Evolutionary conservation across 1,284 basidiomycete species (phyloP).

Genomic region (Tremellales sp.): DNA sequence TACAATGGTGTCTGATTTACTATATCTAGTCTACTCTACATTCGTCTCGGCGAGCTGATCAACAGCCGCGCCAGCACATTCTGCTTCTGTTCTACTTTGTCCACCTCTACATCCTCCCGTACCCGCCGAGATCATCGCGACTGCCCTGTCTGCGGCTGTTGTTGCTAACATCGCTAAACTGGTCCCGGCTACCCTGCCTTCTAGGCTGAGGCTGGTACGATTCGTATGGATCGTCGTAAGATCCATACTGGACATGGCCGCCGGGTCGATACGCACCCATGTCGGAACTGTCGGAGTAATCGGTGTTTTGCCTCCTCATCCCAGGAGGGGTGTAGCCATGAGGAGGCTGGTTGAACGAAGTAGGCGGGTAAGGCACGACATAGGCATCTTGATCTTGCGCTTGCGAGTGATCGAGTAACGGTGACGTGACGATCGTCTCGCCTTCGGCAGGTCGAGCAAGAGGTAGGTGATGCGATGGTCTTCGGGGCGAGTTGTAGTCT

Average conservation of each 20-base stretch:
- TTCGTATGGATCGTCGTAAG: background rate
- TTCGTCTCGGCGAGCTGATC: no score
- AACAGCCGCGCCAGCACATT: no score
- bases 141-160: background rate
- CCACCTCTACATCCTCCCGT: background rate
- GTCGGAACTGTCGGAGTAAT: slow-evolving; percentile 2
- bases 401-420: slow-evolving; percentile 19
- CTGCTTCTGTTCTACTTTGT: background rate
- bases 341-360: slow-evolving; percentile 18
- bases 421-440: slow-evolving; percentile 18
- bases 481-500: slow-evolving; percentile 5
- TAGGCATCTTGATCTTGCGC: background rate
- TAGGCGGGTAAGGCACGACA: slow-evolving; percentile 19
- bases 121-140: background rate
- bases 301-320: slow-evolving; percentile 14
- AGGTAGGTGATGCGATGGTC: slow-evolving; percentile 7
- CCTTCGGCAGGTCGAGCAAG: slow-evolving; percentile 2
- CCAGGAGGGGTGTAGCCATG: slow-evolving; percentile 21
- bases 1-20: no score
- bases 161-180: background rate
- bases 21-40: no score
- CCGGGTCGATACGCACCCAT: background rate
- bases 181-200: background rate
- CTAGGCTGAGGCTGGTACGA: background rate
- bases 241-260: background rate